Percentiles rank a stretch among this genome's conserved stretches.
phyloP scores from a whole-genome alignment of 1,284 basidiomycete genomes.

The Sporisorium scitamineum region DNA sequence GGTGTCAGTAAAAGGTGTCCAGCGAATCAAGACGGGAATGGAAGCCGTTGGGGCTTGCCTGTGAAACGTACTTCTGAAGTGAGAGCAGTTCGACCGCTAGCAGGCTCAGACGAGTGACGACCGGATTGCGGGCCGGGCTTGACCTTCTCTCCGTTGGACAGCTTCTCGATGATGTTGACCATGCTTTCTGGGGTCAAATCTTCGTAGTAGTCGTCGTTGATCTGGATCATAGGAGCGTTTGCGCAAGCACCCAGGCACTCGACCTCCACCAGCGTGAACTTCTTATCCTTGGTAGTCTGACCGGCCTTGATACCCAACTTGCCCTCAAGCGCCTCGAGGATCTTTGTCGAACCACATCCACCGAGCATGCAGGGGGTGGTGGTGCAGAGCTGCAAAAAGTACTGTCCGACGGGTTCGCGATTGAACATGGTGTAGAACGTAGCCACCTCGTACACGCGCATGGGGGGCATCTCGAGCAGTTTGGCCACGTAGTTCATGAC shows the following conservation, averaged over 20 bases:
- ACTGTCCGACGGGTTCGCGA: slow-evolving; percentile 87
- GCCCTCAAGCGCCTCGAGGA: slow-evolving; percentile 84
- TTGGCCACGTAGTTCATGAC: slow-evolving; percentile 97
- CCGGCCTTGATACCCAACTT: slow-evolving; percentile 88
- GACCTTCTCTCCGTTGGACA: slow-evolving; percentile 86
- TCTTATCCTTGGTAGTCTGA: slow-evolving; percentile 91
- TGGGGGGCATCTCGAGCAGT: slow-evolving; percentile 91
- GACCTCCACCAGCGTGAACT: slow-evolving; percentile 97
- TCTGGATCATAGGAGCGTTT: slow-evolving; percentile 98
- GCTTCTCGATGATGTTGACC: slow-evolving; percentile 85
- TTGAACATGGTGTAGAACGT: slow-evolving; percentile 98
- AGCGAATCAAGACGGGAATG: neutral
- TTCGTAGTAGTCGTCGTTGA: slow-evolving; percentile 98
- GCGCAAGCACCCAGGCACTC: slow-evolving; percentile 97
- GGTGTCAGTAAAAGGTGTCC: slow-evolving; percentile 13
- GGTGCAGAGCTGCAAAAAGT: slow-evolving; percentile 98
- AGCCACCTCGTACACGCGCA: slow-evolving; percentile 99
- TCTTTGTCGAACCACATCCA: slow-evolving; percentile 84
- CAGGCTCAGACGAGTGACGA: slow-evolving; percentile 83
- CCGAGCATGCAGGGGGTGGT: slow-evolving; percentile 98
- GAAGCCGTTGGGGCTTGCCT: no score
- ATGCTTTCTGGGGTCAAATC: slow-evolving; percentile 93
- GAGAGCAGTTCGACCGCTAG: slow-evolving; percentile 83
- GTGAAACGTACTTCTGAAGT: slow-evolving; percentile 77
- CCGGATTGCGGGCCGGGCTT: slow-evolving; percentile 92